A percentile compares a stretch with the other conserved stretches of the same genome.
Conservation (phyloP, 1,139 yeast genomes). For the Pichia sp. region DNA sequence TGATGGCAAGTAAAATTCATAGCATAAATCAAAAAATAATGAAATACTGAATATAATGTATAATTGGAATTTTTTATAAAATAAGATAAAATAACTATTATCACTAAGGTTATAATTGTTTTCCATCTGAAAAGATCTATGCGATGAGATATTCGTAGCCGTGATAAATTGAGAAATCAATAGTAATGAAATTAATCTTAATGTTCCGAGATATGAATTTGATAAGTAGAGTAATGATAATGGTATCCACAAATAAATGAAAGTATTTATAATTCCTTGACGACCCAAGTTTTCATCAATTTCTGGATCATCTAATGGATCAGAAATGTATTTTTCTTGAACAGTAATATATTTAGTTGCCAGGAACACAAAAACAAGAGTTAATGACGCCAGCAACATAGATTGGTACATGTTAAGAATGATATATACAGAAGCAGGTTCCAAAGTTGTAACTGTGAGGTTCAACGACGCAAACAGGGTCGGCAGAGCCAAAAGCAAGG, state of each 20-base stretch:
- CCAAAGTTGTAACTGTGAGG: constrained; percentile 13
- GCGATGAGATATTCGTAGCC: constrained; percentile 5
- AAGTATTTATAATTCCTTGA: neutral
- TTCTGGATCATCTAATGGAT: neutral
- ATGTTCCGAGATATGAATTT: constrained; percentile 20
- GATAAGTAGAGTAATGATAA: constrained; percentile 18
- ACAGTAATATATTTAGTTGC: neutral
- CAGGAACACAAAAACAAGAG: constrained; percentile 16
- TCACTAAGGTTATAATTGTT: constrained; percentile 15
- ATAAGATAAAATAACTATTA: constrained; percentile 4
- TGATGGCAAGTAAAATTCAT: neutral
- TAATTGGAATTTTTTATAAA: constrained; percentile 18
- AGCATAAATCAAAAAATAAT: neutral
- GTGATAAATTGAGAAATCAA: constrained; percentile 14
- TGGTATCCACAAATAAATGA: constrained; percentile 13
- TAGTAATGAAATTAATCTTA: constrained; percentile 20
- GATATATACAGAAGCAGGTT: neutral
- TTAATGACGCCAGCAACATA: constrained; percentile 20
- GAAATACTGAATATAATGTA: constrained; percentile 14
- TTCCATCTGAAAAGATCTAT: constrained; percentile 16
- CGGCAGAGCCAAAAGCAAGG: constrained; percentile 29
- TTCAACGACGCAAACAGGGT: constrained; percentile 27
- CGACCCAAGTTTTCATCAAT: neutral
- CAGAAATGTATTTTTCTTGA: neutral
- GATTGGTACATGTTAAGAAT: constrained; percentile 17